Base-by-base conservation (phyloP, 2,329 filamentous ascomycete species). In the Capronia coronata region DNA sequence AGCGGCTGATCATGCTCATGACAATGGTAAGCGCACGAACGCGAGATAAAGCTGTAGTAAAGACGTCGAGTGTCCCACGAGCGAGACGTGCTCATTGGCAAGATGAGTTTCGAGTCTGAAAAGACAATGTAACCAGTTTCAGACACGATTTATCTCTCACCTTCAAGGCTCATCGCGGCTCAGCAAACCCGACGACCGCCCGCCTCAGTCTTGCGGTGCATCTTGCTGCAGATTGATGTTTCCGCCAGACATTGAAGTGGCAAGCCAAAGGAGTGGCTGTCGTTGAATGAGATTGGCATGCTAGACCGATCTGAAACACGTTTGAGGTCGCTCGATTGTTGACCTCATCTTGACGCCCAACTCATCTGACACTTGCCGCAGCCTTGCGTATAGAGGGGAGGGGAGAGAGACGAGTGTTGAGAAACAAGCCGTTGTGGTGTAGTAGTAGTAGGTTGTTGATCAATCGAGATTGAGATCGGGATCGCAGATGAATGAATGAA, bases 21-120 rank as follows among this genome's bases (percentile, higher is more conserved):
- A 25, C 29, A 4, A 22, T 46, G 16, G 34, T 51, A 56, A 51
- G 48, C 54, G 54, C 54, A 51, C 43, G 23, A 41, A 37, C 45
- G 46, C 37, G 45, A 46, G 49, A 40, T 56, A 45, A 56, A 44
- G 48, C 54, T 56, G 54, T 56, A 49, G 54, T 54, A 54, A 32
- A 48, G 43, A 14, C 34, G 14, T 42, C 39, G 41, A 13, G 39
- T 30, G 40, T 34, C 23, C 23, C 48, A 49, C 44, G 45, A 51
- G 45, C 25, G 27, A 19, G 40, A 51, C 54, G 54, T 48, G 50
- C 29, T 46, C 29, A 54, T 56, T 56, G 54, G 54, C 18, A 25
- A 40, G 37, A 48, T 30, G 23, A n/a, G 10, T 6, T n/a, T 39
- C 9, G 29, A 48, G 54, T 51, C 54, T 51, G 54, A 56, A 45